phyloP scores from a whole-genome alignment of 2,329 filamentous ascomycete species.

The Paecilomyces variotii region DNA sequence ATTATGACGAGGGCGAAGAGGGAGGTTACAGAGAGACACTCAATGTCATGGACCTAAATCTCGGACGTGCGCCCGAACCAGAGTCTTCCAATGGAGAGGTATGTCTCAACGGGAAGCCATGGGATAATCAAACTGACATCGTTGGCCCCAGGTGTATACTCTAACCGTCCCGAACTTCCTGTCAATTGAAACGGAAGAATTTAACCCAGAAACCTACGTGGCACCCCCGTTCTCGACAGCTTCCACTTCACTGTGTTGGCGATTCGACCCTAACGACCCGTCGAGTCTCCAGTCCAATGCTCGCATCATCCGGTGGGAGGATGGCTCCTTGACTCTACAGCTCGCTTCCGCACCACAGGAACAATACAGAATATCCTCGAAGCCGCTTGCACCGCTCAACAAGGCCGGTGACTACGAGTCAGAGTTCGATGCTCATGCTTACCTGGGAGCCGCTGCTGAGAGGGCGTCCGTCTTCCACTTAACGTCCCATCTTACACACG shows the following conservation, averaged over 20 bases:
- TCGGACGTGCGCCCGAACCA: slow-evolving; percentile 51
- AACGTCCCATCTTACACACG: slow-evolving; percentile 55
- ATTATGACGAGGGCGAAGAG: slow-evolving; percentile 34
- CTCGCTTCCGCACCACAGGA: slow-evolving; percentile 53
- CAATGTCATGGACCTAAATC: slow-evolving; percentile 47
- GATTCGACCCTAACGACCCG: slow-evolving; percentile 53
- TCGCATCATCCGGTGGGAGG: slow-evolving; percentile 58
- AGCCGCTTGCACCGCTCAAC: slow-evolving; percentile 51
- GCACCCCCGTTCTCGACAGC: slow-evolving; percentile 56
- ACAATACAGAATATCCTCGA: slow-evolving; percentile 53
- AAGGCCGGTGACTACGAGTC: slow-evolving; percentile 44
- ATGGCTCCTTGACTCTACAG: slow-evolving; percentile 59
- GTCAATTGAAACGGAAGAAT: slow-evolving; percentile 53
- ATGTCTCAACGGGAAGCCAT: slow-evolving; percentile 6
- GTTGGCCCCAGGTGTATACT: slow-evolving; percentile 45
- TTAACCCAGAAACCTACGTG: slow-evolving; percentile 53
- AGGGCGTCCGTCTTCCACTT: slow-evolving; percentile 51
- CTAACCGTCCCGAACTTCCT: slow-evolving; percentile 58
- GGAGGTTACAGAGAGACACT: slow-evolving; percentile 40
- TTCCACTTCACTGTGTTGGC: slow-evolving; percentile 58
- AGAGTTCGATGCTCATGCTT: slow-evolving; percentile 55
- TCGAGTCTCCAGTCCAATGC: slow-evolving; percentile 56
- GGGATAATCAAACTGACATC: not conserved
- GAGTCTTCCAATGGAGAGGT: slow-evolving; percentile 39
- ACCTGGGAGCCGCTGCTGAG: slow-evolving; percentile 53